Evolutionary conservation across 179 eudicot species (phyloP), one percentile per base, ranked within the genome.

Genomic region (Silene noctiflora): DNA sequence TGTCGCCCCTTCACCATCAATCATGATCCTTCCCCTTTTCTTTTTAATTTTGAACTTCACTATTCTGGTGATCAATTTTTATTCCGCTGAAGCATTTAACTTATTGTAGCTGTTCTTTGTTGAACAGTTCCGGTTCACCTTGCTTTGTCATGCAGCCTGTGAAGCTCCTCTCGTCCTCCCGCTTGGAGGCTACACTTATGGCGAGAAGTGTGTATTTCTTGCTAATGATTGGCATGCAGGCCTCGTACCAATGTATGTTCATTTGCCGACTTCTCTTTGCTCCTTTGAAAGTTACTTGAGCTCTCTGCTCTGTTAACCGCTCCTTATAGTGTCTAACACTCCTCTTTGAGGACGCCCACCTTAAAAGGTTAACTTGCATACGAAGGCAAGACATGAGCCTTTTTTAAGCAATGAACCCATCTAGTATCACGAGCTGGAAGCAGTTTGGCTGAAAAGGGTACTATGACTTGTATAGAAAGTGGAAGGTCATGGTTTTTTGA

Each of bases 131-230:
- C 90, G 99, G 87, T 96, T 93, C 90, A 85, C 96, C 75, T 88
- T 96, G 72, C 99, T 96, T 75, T 90, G 94, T 83, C 96, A 96
- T 71, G 99, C 97, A 74, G 99, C 99, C 6, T 93, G 98, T 78
- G 99, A 96, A 84, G 99, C 99, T 75, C 99, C 99, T 33, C 84
- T 96, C 78, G 94, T 96, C 78, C 99, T 96, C 83, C 98, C 99
- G 13, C 77, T 96, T 31, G 99, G 99, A 74, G 98, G 97, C 33
- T 94, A 73, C 82, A 94, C 92, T 60, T 94, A 91, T 64, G 98
- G 97, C 66, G 92, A 91, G 73, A 93, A 93, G 74, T 93, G 91
- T 62, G 22, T 93, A 81, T 95, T 94, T 88, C 85, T 95, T 48
- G 99, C 87, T 19, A 95, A 93, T 75, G 99, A 95, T 81, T 95